Base-by-base conservation (phyloP, 2,329 filamentous ascomycete genomes). In the Scedosporium apiospermum region DNA sequence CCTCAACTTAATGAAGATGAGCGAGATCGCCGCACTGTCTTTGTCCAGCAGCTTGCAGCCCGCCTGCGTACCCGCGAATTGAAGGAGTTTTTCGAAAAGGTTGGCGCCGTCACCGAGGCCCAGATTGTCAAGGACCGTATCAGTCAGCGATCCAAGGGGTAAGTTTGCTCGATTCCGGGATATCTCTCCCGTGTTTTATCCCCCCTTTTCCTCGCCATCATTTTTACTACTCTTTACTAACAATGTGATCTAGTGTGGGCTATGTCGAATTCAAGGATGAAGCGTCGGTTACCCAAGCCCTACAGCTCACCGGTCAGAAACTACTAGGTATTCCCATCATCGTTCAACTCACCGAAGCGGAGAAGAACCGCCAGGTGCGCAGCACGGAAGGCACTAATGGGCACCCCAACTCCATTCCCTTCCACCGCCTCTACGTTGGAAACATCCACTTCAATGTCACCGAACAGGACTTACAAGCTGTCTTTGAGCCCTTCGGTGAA, bases 401-500 rank as follows among this genome's bases (percentile, higher is more conserved):
- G 64, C 85, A 91, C 68, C 87, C 89, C 64, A 93, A 93, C 73
- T 89, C 90, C 65, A 88, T 96, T 64, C 95, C 95, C 26, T 98
- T 98, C 80, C 95, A 99, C 78, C 90, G 96, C 69, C 88, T 99
- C 64, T 99, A 98, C 76, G 93, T 99, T 69, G 95, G 95, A 76
- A 99, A 99, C 75, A 98, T 99, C 69, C 95, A 99, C 80, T 99
- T 99, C 83, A 97, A 92, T 74, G 96, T 99, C 74, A 97, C 92
- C 72, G 95, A 99, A 78, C 87, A 88, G 74, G 96, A 99, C 77
- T 81, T 99, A 67, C 89, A 93, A 81, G 92, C 93, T 73, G 92
- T 99, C 65, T 99, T 99, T 75, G 91, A 96, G 78, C 93, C 95
- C 1, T 99, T 97, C 76, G 95, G 95, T 69, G 93, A 96, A 78